Evolutionary conservation across 2,329 filamentous ascomycete species (phyloP).

Genomic region (Lomentospora prolificans): DNA sequence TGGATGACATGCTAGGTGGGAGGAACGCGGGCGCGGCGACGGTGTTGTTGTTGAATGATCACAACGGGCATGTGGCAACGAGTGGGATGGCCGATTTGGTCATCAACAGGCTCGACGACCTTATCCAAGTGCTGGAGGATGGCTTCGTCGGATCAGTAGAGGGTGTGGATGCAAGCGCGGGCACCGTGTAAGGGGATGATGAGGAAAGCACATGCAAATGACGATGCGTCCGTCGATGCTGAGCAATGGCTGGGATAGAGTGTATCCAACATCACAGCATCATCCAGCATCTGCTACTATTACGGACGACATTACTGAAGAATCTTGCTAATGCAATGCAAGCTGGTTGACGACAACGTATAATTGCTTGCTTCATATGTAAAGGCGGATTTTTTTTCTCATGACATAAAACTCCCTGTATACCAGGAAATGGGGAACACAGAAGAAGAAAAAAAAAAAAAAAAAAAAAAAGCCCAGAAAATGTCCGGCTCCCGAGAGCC

Average conservation of each 20-base stretch:
- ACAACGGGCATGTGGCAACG: constrained; percentile 58
- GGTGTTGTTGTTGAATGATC: constrained; percentile 77
- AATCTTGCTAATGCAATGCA: no score
- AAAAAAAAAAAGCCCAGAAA: constrained; percentile 5
- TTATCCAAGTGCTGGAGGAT: constrained; percentile 63
- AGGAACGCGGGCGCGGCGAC: constrained; percentile 76
- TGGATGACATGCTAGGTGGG: constrained; percentile 90
- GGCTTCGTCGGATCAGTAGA: constrained; percentile 51
- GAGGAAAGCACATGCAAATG: background rate
- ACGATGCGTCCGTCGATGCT: background rate
- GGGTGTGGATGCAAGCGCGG: background rate
- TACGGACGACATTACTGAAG: no score
- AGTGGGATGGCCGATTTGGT: constrained; percentile 72
- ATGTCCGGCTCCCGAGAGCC: background rate
- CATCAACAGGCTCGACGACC: constrained; percentile 62
- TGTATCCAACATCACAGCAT: no score
- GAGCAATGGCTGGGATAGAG: no score
- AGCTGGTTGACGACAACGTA: no score
- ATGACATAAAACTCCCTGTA: constrained; percentile 11
- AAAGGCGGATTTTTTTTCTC: background rate
- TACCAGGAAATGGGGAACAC: constrained; percentile 3
- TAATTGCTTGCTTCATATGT: background rate
- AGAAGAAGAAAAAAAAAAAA: constrained; percentile 7
- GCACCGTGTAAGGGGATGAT: background rate
- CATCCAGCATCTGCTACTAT: no score